Evolutionary conservation across 352 stramenopile species (phyloP).

Genomic region (Phytophthora cryptogea): DNA sequence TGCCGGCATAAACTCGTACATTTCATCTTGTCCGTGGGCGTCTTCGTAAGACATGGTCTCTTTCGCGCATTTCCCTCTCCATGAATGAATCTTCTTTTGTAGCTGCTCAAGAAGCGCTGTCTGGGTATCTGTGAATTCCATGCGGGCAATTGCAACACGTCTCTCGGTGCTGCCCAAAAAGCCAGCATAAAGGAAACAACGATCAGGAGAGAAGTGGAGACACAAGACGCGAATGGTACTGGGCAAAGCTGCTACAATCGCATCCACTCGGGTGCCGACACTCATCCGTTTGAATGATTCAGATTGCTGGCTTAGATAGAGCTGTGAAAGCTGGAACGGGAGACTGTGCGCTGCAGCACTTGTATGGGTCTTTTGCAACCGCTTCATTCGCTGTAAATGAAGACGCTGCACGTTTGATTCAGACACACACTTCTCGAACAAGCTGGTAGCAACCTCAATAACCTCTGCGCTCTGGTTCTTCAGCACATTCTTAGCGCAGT

Average conservation of each 20-base stretch:
- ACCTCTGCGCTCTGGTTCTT: conserved; percentile 61
- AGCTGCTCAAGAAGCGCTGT: conserved; percentile 33
- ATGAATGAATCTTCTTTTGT: conserved; percentile 35
- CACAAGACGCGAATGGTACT: conserved; percentile 44
- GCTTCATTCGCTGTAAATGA: conserved; percentile 51
- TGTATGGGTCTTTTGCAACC: conserved; percentile 34
- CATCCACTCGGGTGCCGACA: conserved; percentile 43
- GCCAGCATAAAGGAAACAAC: conserved; percentile 64
- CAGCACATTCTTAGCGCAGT: conserved; percentile 60
- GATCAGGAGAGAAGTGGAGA: conserved; percentile 74
- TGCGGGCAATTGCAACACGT: conserved; percentile 48
- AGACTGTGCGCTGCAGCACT: conserved; percentile 56
- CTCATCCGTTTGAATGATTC: conserved; percentile 69
- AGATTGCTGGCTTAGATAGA: conserved; percentile 70
- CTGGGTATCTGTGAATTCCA: conserved; percentile 59
- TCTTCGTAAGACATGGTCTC: conserved; percentile 49
- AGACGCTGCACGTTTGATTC: conserved; percentile 52
- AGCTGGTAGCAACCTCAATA: conserved; percentile 35
- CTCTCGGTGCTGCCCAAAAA: conserved; percentile 46
- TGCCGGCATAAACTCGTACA: conserved; percentile 40
- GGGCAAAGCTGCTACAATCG: conserved; percentile 47
- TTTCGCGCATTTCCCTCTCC: conserved; percentile 45
- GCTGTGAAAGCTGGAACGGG: conserved; percentile 65
- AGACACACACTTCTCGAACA: conserved; percentile 44
- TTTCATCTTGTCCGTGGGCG: conserved; percentile 34